These are phyloP conservation scores for Leccinum incarnatum DNA, from an alignment of 768 basidiomycete species.

Conservation along the genomic window DNA sequence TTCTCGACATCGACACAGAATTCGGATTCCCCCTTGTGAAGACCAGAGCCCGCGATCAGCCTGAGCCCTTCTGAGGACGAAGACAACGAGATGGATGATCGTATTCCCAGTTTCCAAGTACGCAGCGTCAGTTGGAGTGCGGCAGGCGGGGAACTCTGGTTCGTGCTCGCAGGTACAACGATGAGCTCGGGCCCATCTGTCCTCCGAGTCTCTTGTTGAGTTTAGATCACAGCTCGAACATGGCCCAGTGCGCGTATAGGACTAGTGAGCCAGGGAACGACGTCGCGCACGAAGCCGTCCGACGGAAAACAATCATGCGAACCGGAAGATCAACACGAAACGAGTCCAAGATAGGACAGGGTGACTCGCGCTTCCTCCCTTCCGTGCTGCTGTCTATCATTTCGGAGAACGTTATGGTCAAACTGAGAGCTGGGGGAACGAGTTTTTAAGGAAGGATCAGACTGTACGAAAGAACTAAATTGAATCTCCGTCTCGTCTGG, in stretches of 20 bases:
- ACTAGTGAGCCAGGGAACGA: background rate
- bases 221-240: background rate
- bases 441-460: no score
- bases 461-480: no score
- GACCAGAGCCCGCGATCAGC: no score
- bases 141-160: conserved; percentile 38
- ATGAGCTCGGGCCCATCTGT: conserved; percentile 66
- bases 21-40: background rate
- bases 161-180: conserved; percentile 38
- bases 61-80: background rate
- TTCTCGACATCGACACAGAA: background rate
- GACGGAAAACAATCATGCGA: background rate
- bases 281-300: background rate
- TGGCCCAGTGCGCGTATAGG: background rate
- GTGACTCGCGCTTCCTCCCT: conserved; percentile 37
- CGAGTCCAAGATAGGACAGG: background rate
- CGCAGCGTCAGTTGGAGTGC: conserved; percentile 34
- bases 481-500: no score
- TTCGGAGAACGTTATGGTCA: no score
- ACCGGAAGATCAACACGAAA: conserved; percentile 13
- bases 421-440: no score
- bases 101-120: conserved; percentile 21
- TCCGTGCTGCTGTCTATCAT: conserved; percentile 37
- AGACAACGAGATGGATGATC: background rate
- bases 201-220: conserved; percentile 41